A percentile compares a stretch with the other conserved stretches of the same genome.
phyloP scores from a whole-genome alignment of 73 alveolate genomes.

The Uronychia setigera region DNA sequence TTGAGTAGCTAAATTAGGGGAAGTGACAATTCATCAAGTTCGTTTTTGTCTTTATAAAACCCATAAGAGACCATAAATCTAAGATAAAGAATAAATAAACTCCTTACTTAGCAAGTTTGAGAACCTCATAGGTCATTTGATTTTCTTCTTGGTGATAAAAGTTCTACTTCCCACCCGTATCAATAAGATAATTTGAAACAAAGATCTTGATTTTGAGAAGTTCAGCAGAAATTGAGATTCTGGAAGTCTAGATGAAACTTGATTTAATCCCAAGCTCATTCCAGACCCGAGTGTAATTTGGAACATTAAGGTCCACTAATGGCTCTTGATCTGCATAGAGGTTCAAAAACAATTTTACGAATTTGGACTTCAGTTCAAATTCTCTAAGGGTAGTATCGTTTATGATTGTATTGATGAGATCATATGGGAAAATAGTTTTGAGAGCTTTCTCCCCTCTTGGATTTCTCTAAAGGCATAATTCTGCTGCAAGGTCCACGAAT shows the following conservation, averaged over 20 bases:
- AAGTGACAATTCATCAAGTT: constrained; percentile 17
- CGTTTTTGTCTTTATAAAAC: constrained; percentile 25
- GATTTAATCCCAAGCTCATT: neutral
- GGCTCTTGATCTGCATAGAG: constrained; percentile 38
- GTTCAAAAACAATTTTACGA: constrained; percentile 9
- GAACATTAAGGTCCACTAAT: constrained; percentile 11
- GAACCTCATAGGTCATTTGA: constrained; percentile 29
- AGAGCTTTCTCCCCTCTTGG: neutral
- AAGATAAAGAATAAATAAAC: neutral
- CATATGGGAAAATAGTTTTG: constrained; percentile 6
- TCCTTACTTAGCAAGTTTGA: constrained; percentile 21
- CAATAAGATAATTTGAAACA: constrained; percentile 14
- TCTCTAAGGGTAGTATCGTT: constrained; percentile 7
- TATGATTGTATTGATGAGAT: neutral
- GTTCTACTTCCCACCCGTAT: constrained; percentile 20
- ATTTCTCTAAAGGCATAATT: constrained; percentile 40
- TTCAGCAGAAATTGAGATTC: constrained; percentile 12
- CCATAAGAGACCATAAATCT: constrained; percentile 51
- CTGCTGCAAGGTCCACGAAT: constrained; percentile 58
- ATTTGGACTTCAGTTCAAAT: constrained; percentile 9
- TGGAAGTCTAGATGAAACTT: constrained; percentile 10
- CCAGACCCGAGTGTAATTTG: constrained; percentile 21
- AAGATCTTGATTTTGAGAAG: constrained; percentile 19
- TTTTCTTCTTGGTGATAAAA: constrained; percentile 25
- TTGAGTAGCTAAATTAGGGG: constrained; percentile 33